Base-by-base conservation (phyloP, 2,329 filamentous ascomycete species). In the Pseudogymnoascus sp. region DNA sequence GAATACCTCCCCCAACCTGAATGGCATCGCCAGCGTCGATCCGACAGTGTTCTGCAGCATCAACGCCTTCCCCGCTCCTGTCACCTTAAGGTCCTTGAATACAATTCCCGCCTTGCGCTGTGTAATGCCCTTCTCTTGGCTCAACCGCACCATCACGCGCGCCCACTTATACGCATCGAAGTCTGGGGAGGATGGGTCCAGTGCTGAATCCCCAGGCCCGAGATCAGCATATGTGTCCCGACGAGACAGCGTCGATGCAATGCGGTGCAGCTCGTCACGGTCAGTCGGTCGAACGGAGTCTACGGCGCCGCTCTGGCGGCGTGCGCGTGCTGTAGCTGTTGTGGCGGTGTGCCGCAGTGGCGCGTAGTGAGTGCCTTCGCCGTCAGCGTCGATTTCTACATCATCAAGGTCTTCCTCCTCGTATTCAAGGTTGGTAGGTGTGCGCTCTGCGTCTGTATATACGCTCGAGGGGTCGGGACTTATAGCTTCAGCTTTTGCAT, bases 21-120 rank as follows among this genome's bases (percentile, higher is more conserved):
- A 74, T 0, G 85, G 88, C 0, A 81, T 77, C 64, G 81, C 72
- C 21, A 89, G 70, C 6, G 84, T 73, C 1, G 84, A 85, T 2
- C 77, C 79, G 2, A 91, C 85, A 2, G 83, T 90, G 62, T 85
- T 78, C 69, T 92, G 89, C 1, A 90, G 76, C 66, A 90, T 86
- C 23, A 91, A 71, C 0, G 86, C 85, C 2, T 82, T 80, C 0
- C 87, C 88, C 0, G 85, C 85, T 0, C 88, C 88, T 5, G 79
- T 86, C 0, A 91, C 85, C 62, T 82, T 82, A 35, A 91, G 78
- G 60, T 88, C 79, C 64, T 83, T 83, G 74, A 85, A 90, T 0
- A 82, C 80, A 6, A 90, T 78, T 3, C 86, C 86, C 0, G 86
- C 81, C 6, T 77, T 76, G 66, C 76, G 80, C 65, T 76, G 74